Evolutionary conservation across 805 yeast species (phyloP).

Genomic region (Candida anglica): DNA sequence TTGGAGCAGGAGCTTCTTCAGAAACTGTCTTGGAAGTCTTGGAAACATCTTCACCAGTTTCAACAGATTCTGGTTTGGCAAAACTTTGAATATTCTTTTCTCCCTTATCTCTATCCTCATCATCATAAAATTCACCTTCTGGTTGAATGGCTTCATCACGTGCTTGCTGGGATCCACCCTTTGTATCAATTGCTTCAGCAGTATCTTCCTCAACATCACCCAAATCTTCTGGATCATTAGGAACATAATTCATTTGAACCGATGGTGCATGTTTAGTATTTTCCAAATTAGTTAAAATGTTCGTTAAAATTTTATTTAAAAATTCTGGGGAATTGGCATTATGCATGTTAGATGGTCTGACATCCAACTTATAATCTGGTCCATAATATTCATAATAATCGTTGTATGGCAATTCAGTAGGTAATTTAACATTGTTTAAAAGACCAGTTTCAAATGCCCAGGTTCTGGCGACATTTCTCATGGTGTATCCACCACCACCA

Average conservation of each 20-base stretch:
- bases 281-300: constrained; percentile 74
- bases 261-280: constrained; percentile 96
- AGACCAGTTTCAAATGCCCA: constrained; percentile 95
- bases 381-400: constrained; percentile 97
- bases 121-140: constrained; percentile 75
- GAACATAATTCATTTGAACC: constrained; percentile 87
- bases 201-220: constrained; percentile 88
- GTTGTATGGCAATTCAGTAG: constrained; percentile 82
- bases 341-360: constrained; percentile 93
- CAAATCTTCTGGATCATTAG: constrained; percentile 80
- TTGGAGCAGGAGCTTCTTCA: too few species aligned
- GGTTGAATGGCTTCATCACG: constrained; percentile 71
- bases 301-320: constrained; percentile 75
- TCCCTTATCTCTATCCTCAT: constrained; percentile 46
- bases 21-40: too few species aligned
- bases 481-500: constrained; percentile 99
- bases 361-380: constrained; percentile 93
- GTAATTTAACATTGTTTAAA: constrained; percentile 72
- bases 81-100: constrained; percentile 22
- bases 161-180: constrained; percentile 87
- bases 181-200: constrained; percentile 73
- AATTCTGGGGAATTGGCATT: constrained; percentile 94
- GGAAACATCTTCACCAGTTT: neutral
- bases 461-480: constrained; percentile 91
- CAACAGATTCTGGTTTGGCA: neutral